Conservation (phyloP, 352 stramenopile species). For the Phytophthora kernoviae region DNA sequence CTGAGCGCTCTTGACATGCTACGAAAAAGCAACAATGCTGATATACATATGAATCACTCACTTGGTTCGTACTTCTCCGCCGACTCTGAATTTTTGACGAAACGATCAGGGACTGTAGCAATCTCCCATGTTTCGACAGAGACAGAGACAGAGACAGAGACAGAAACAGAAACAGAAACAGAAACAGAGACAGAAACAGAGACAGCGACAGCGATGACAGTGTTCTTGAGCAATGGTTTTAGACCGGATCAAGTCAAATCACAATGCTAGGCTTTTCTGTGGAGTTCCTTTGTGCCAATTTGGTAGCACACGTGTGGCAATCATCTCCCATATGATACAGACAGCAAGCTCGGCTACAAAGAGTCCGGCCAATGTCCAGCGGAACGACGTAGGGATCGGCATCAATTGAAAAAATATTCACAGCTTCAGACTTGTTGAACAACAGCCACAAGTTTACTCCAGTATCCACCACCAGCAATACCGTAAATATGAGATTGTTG, state of each 20-base stretch:
- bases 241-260: slow-evolving; percentile 8
- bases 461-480: slow-evolving; percentile 23
- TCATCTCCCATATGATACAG: slow-evolving; percentile 30
- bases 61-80: slow-evolving; percentile 26
- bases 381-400: slow-evolving; percentile 34
- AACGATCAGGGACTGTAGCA: slow-evolving; percentile 31
- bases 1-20: slow-evolving; percentile 24
- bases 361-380: slow-evolving; percentile 39
- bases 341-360: slow-evolving; percentile 32
- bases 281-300: slow-evolving; percentile 19
- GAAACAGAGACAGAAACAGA: no score
- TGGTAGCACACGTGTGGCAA: slow-evolving; percentile 36
- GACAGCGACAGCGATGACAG: slow-evolving; percentile 26
- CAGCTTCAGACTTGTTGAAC: slow-evolving; percentile 28
- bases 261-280: no score
- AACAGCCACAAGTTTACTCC: slow-evolving; percentile 41
- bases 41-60: slow-evolving; percentile 21
- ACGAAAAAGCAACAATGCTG: slow-evolving; percentile 10
- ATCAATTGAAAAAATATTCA: slow-evolving; percentile 43
- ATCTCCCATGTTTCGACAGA: slow-evolving; percentile 17
- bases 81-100: slow-evolving; percentile 32
- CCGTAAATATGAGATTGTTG: slow-evolving; percentile 40
- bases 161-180: no score
- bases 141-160: no score
- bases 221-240: slow-evolving; percentile 33